These are phyloP conservation scores for Backusella liffmaniae DNA, from an alignment of 192 early-diverging fungal genomes.

Conservation along the genomic window DNA sequence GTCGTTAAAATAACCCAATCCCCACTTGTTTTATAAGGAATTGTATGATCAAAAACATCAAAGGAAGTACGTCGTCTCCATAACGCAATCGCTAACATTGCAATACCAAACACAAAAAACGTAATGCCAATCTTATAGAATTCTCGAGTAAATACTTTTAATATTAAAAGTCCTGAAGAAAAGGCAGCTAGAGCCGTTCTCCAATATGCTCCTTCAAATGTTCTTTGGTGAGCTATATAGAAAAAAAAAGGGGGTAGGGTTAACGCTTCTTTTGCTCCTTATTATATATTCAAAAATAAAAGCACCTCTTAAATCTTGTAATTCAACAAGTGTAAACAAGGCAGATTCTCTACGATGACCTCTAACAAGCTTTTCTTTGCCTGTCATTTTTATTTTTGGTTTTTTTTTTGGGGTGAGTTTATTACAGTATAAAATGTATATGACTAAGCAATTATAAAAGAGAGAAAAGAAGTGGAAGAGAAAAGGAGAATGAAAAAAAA, in stretches of 20 bases:
- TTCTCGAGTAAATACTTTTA: slow-evolving; percentile 52
- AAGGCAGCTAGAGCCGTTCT: slow-evolving; percentile 53
- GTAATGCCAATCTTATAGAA: slow-evolving; percentile 59
- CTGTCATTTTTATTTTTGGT: background rate
- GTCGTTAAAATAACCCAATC: slow-evolving; percentile 52
- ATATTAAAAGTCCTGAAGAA: slow-evolving; percentile 50
- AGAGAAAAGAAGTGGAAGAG: background rate
- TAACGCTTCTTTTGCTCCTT: background rate
- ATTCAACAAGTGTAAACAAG: slow-evolving; percentile 44
- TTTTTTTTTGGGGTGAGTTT: background rate
- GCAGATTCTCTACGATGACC: slow-evolving; percentile 48
- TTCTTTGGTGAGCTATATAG: slow-evolving; percentile 50
- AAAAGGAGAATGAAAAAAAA: background rate
- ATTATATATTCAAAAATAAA: background rate
- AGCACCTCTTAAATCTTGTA: slow-evolving; percentile 51
- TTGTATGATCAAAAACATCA: slow-evolving; percentile 53
- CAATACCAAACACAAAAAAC: slow-evolving; percentile 52
- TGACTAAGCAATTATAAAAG: background rate
- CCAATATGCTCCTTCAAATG: slow-evolving; percentile 63
- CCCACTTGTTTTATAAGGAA: slow-evolving; percentile 54
- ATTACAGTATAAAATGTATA: background rate
- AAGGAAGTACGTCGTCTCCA: slow-evolving; percentile 42
- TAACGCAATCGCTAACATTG: slow-evolving; percentile 47
- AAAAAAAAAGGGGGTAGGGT: background rate
- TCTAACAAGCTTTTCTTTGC: slow-evolving; percentile 38